Percentiles rank a stretch among this genome's conserved stretches.
Conservation (phyloP, 2,329 filamentous ascomycete species). For the Alternaria novae-zelandiae region DNA sequence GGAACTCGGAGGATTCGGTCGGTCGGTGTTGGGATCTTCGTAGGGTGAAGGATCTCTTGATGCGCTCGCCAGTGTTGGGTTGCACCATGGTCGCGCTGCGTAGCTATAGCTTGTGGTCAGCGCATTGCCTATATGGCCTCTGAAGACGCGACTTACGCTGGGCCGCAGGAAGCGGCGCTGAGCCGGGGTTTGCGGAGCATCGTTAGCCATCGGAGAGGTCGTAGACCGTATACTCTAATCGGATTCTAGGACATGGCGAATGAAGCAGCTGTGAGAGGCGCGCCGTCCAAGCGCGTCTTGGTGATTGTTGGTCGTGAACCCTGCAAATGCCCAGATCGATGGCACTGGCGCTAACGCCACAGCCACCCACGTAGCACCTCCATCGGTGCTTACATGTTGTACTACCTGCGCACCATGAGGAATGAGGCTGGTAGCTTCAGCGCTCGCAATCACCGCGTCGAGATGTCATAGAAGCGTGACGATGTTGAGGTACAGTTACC, state of each 20-base stretch:
- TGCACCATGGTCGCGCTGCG: constrained; percentile 87
- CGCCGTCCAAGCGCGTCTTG: constrained; percentile 4
- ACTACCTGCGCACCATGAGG: background rate
- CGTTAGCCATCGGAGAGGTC: constrained; percentile 32
- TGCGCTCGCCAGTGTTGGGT: constrained; percentile 82
- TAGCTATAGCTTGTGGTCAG: constrained; percentile 58
- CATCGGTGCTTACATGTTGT: background rate
- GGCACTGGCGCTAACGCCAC: constrained; percentile 20
- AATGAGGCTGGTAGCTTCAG: background rate
- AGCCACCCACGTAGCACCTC: constrained; percentile 11
- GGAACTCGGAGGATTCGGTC: constrained; percentile 52
- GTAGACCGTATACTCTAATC: background rate
- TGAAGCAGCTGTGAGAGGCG: background rate
- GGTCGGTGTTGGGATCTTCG: constrained; percentile 56
- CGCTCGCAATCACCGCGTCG: background rate
- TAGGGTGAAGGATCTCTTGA: constrained; percentile 79
- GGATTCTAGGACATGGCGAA: constrained; percentile 18
- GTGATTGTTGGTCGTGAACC: constrained; percentile 11
- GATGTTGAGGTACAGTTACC: background rate
- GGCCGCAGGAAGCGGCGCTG: constrained; percentile 47
- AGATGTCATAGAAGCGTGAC: background rate
- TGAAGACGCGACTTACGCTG: constrained; percentile 36
- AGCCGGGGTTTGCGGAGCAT: constrained; percentile 37
- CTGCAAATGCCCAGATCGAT: constrained; percentile 19
- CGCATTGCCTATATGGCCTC: background rate